Base-by-base conservation (phyloP, 805 yeast species). In the Spencermartinsiella europaea region DNA sequence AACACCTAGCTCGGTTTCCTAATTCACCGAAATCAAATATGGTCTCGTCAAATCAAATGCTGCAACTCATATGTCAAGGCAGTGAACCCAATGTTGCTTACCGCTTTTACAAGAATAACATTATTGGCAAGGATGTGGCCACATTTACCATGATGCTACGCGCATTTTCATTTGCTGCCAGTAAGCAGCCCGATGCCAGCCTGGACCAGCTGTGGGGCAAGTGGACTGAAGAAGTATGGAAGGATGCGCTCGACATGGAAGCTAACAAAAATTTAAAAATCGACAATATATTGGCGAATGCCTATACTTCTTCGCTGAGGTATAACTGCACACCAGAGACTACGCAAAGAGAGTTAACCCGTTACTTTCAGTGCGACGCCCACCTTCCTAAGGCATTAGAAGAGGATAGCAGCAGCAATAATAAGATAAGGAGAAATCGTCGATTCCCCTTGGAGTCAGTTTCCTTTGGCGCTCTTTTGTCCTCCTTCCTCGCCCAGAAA, bases 71-170 rank as follows among this genome's bases (percentile, higher is more conserved):
- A 12, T 7, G 10, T 7, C 7, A 12, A 7, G 12, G 31, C 7
- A 7, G 31, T 12, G 7, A 7, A 7, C 31, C 12, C 31, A 12
- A 25, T 25, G 12, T 25, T 25, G 31, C 31, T 7, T 12, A 7
- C 12, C 7, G 31, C 12, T 25, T 25, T 12, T 25, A 7, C 31
- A 25, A 25, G 7, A 25, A 25, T 25, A 25, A 25, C 31, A 12
- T 34, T 4, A n/a, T 16, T 16, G 14, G 15, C 19, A 42, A 21
- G 21, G 45, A 42, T 21, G 5, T 21, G 2, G 33, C 14, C 10
- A 33, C 45, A 5, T 42, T 33, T 21, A 42, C 45, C 2, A 42
- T 34, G 10, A 4, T 42, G 7, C 21, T 28, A 25, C 31, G 12
- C 7, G 31, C 31, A 25, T 25, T 25, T 25, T 7, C 10, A 25